These are phyloP conservation scores for Lentinula edodes DNA, from an alignment of 768 basidiomycete genomes.

Conservation along the genomic window DNA sequence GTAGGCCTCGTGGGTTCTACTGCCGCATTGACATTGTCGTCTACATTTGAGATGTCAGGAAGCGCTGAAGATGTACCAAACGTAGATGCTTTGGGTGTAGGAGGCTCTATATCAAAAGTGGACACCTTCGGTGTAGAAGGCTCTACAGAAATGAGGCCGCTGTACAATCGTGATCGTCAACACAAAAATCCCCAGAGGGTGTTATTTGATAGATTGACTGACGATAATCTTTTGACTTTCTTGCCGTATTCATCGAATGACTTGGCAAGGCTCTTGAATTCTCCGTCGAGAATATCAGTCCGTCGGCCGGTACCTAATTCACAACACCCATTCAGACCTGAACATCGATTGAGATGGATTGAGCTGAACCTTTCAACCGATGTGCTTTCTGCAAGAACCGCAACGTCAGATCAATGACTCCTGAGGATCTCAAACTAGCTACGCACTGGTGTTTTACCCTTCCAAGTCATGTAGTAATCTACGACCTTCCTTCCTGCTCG, in stretches of 20 bases:
- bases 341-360: not conserved
- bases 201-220: not conserved
- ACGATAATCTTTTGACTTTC: slow-evolving; percentile 7
- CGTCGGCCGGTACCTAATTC: slow-evolving; percentile 6
- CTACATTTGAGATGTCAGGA: not conserved
- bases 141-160: not conserved
- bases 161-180: not conserved
- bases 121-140: not conserved
- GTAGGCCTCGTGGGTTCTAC: slow-evolving; percentile 3
- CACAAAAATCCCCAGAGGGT: not conserved
- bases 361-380: slow-evolving; percentile 16
- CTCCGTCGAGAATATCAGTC: slow-evolving; percentile 4
- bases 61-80: not conserved
- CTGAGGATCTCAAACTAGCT: not conserved
- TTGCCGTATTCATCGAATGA: slow-evolving; percentile 4
- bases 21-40: not conserved
- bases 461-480: slow-evolving; percentile 50
- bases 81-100: not conserved
- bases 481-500: slow-evolving; percentile 35
- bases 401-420: slow-evolving; percentile 4
- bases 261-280: slow-evolving; percentile 6
- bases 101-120: not conserved
- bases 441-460: slow-evolving; percentile 23
- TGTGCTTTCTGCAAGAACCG: slow-evolving; percentile 15
- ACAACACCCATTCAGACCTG: not conserved